Percentiles rank a stretch among this genome's conserved stretches.
Conservation (phyloP, 441 rosid genomes). For the Raphanus hybrid region DNA sequence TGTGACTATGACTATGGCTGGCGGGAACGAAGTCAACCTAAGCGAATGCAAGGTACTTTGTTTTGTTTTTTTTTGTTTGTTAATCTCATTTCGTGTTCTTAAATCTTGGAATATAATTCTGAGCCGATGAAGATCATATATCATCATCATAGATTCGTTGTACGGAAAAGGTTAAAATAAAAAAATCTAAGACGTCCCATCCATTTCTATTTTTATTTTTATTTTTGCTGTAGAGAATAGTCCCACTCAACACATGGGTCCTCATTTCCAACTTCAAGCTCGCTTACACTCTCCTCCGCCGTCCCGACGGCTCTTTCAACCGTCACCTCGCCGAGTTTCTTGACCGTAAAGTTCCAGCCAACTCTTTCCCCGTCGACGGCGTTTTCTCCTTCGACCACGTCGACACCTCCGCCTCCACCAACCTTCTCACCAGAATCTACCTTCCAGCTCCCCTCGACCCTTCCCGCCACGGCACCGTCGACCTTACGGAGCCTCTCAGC, state of each 20-base stretch:
- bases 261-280: conserved; percentile 97
- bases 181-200: background rate
- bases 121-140: too few relatives aligned
- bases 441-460: too few relatives aligned
- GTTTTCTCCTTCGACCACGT: conserved; percentile 93
- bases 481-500: too few relatives aligned
- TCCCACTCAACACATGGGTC: conserved; percentile 97
- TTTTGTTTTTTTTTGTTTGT: too few relatives aligned
- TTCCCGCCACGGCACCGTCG: too few relatives aligned
- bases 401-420: conserved; percentile 53
- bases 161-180: conserved; percentile 13
- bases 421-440: conserved; percentile 55
- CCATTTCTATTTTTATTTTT: background rate
- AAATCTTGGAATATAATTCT: too few relatives aligned
- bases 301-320: conserved; percentile 92
- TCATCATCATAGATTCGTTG: background rate
- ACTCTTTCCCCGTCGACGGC: conserved; percentile 76
- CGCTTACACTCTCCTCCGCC: conserved; percentile 93
- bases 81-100: too few relatives aligned
- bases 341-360: conserved; percentile 86
- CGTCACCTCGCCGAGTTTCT: conserved; percentile 90
- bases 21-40: too few relatives aligned
- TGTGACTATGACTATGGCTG: too few relatives aligned
- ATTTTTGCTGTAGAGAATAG: conserved; percentile 68
- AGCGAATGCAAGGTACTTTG: too few relatives aligned